phyloP scores from a whole-genome alignment of 768 basidiomycete genomes.

The Leccinum pellstonianum region DNA sequence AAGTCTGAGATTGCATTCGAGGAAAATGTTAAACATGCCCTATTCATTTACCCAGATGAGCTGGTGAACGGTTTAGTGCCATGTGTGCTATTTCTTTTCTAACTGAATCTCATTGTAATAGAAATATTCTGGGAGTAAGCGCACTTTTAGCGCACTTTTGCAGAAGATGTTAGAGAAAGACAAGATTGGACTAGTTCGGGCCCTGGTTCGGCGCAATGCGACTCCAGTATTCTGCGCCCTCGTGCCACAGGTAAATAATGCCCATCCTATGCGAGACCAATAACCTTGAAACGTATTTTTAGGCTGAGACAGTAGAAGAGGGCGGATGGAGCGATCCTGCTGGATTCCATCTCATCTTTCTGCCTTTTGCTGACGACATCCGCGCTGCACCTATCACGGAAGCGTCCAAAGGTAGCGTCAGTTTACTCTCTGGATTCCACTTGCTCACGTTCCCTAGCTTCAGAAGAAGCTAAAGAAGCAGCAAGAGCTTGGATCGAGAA shows the following conservation, averaged over 20 bases:
- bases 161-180: constrained; percentile 78
- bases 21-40: constrained; percentile 89
- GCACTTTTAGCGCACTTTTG: constrained; percentile 86
- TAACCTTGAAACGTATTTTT: constrained; percentile 1
- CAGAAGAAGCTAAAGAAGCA: constrained; percentile 61
- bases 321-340: constrained; percentile 80
- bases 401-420: constrained; percentile 54
- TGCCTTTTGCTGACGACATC: constrained; percentile 97
- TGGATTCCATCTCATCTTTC: constrained; percentile 87
- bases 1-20: constrained; percentile 68
- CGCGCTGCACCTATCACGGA: constrained; percentile 71
- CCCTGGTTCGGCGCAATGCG: constrained; percentile 66
- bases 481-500: constrained; percentile 78
- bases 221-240: constrained; percentile 81
- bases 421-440: neutral
- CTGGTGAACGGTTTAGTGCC: constrained; percentile 45
- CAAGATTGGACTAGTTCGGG: constrained; percentile 77
- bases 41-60: constrained; percentile 93
- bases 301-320: constrained; percentile 72
- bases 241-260: constrained; percentile 69
- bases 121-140: constrained; percentile 86
- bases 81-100: neutral
- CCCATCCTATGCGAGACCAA: neutral
- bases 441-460: constrained; percentile 45
- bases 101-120: constrained; percentile 23